Conservation (phyloP, 2,329 filamentous ascomycete genomes). For the Cladophialophora carrionii region DNA sequence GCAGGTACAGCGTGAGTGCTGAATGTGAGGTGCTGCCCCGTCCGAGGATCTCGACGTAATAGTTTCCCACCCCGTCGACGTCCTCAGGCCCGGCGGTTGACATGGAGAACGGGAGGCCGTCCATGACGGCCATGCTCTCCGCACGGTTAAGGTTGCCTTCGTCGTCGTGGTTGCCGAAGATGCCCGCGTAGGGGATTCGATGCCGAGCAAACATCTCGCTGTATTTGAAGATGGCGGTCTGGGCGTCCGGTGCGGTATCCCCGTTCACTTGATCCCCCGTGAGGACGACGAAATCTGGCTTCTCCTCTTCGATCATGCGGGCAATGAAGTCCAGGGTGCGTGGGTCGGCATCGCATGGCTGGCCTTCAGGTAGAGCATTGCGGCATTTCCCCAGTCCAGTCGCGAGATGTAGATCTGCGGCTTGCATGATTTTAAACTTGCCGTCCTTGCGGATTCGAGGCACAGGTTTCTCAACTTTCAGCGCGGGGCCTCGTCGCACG, state of each 20-base stretch:
- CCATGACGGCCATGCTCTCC: conserved; percentile 81
- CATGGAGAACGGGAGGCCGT: conserved; percentile 85
- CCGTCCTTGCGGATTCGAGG: conserved; percentile 84
- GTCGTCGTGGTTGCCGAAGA: conserved; percentile 98
- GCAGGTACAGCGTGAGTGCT: conserved; percentile 88
- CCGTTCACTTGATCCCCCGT: conserved; percentile 96
- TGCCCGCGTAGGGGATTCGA: conserved; percentile 88
- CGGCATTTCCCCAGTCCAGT: conserved; percentile 85
- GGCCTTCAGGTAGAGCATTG: conserved; percentile 78
- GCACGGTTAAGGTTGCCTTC: conserved; percentile 78
- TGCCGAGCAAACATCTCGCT: conserved; percentile 80
- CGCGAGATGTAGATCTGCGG: conserved; percentile 91
- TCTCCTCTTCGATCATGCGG: conserved; percentile 84
- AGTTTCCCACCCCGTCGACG: conserved; percentile 91
- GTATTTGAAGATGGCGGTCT: conserved; percentile 93
- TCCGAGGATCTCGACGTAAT: conserved; percentile 86
- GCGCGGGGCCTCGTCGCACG: conserved; percentile 69
- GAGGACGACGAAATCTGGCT: conserved; percentile 86
- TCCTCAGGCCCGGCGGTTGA: conserved; percentile 80
- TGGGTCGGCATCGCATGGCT: conserved; percentile 86
- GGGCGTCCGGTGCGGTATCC: conserved; percentile 85
- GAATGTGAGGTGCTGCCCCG: conserved; percentile 80
- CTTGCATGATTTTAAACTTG: conserved; percentile 95
- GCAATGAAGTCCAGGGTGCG: conserved; percentile 88
- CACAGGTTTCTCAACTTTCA: conserved; percentile 68